A percentile compares a stretch with the other conserved stretches of the same genome.
Conservation (phyloP, 495 filamentous ascomycete genomes). For the Lophium mytilinum region DNA sequence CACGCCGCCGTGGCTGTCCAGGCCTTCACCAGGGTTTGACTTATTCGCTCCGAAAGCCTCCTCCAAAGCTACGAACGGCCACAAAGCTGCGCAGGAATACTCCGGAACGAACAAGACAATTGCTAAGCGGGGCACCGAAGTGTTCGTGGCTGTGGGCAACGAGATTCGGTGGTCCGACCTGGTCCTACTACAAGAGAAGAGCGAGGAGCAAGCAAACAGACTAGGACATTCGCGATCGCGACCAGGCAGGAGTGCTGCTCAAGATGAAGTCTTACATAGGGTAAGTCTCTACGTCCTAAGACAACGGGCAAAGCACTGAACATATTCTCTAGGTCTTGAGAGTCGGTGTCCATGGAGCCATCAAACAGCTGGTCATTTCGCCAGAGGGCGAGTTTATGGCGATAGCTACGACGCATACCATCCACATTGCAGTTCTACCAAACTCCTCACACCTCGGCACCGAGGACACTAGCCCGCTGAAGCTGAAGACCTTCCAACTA, state of each 20-base stretch:
- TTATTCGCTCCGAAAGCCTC: constrained; percentile 50
- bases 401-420: constrained; percentile 72
- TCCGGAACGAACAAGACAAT: constrained; percentile 58
- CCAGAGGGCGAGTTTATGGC: constrained; percentile 72
- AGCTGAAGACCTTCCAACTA: constrained; percentile 72
- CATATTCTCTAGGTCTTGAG: constrained; percentile 46
- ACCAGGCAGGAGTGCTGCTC: neutral
- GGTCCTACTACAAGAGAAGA: constrained; percentile 60
- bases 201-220: constrained; percentile 5
- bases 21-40: constrained; percentile 62
- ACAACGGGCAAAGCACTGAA: constrained; percentile 3
- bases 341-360: constrained; percentile 62
- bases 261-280: neutral
- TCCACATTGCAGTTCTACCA: constrained; percentile 72
- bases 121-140: constrained; percentile 65
- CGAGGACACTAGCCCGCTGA: constrained; percentile 54
- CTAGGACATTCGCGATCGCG: constrained; percentile 1
- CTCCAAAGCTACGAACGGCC: constrained; percentile 13
- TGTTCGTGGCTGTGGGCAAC: constrained; percentile 76
- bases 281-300: too few species aligned
- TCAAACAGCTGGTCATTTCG: constrained; percentile 73
- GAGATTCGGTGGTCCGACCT: constrained; percentile 84
- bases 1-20: constrained; percentile 73
- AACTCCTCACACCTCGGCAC: constrained; percentile 63
- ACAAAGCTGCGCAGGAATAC: constrained; percentile 32